These are phyloP conservation scores for Cryptosporidium andersoni DNA, from an alignment of 169 alveolate genomes.

Conservation along the genomic window DNA sequence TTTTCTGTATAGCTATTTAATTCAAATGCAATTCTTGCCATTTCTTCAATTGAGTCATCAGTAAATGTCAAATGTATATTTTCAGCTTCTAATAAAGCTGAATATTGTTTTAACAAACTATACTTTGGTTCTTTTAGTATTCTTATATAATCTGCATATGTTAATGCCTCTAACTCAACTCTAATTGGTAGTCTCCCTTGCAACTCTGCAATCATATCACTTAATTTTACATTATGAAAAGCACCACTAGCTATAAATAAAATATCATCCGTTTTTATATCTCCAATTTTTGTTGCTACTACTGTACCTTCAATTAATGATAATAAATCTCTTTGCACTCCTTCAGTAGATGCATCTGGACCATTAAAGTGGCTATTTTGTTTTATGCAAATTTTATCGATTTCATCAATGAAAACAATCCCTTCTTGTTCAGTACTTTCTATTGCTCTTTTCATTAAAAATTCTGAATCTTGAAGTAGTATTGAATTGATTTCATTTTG, in stretches of 20 bases:
- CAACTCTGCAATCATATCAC: constrained; percentile 88
- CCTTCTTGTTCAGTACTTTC: constrained; percentile 85
- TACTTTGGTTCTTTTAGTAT: constrained; percentile 83
- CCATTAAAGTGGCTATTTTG: constrained; percentile 73
- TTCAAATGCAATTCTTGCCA: constrained; percentile 76
- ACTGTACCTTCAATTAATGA: constrained; percentile 90
- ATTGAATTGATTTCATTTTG: no score
- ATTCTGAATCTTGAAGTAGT: constrained; percentile 71
- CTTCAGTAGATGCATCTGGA: constrained; percentile 89
- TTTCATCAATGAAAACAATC: constrained; percentile 89
- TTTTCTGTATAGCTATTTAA: constrained; percentile 84
- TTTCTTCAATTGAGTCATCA: background rate
- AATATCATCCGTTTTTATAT: constrained; percentile 85
- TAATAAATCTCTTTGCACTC: constrained; percentile 89
- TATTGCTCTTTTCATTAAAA: constrained; percentile 80
- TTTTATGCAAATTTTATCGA: constrained; percentile 86
- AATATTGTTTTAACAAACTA: constrained; percentile 81
- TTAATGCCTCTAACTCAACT: constrained; percentile 81
- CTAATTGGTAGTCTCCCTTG: constrained; percentile 90
- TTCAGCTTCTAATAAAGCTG: background rate
- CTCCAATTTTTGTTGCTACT: constrained; percentile 85
- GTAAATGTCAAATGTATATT: background rate
- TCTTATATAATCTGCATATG: constrained; percentile 79
- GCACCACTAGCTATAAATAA: constrained; percentile 90
- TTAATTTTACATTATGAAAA: constrained; percentile 85